Evolutionary conservation across 441 rosid species (phyloP).

Genomic region (Isatis lusitanica): DNA sequence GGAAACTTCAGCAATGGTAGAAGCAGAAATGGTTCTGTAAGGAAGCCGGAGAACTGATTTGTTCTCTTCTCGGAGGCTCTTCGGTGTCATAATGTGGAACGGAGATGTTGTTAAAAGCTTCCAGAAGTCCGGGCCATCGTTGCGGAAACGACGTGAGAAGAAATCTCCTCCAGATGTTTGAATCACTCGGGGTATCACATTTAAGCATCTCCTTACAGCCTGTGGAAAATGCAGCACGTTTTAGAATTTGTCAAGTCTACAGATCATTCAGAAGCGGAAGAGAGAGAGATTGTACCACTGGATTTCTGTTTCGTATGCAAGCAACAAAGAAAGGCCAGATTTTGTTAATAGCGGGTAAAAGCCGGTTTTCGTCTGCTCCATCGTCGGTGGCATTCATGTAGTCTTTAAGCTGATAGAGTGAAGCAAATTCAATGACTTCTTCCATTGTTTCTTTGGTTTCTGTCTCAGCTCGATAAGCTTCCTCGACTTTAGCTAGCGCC

Average conservation of each 20-base stretch:
- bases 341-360: constrained; percentile 91
- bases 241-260: not conserved
- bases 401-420: constrained; percentile 75
- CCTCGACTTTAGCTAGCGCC: constrained; percentile 77
- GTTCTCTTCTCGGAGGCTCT: constrained; percentile 46
- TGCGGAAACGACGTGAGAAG: constrained; percentile 84
- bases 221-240: constrained; percentile 35
- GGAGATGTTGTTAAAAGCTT: constrained; percentile 74
- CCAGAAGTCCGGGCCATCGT: constrained; percentile 80
- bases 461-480: constrained; percentile 67
- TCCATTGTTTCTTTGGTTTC: constrained; percentile 69
- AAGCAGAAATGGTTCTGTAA: constrained; percentile 51
- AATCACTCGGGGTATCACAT: constrained; percentile 55
- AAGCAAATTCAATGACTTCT: constrained; percentile 54
- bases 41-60: constrained; percentile 66
- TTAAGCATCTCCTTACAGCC: constrained; percentile 68
- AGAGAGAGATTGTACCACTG: constrained; percentile 50
- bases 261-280: not conserved
- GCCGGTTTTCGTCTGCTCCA: constrained; percentile 75
- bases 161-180: constrained; percentile 91
- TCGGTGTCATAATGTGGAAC: constrained; percentile 44
- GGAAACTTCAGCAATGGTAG: constrained; percentile 62
- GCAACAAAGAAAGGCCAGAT: constrained; percentile 86
- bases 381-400: constrained; percentile 58
- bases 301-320: constrained; percentile 61